Evolutionary conservation across 352 stramenopile species (phyloP), one percentile per base, ranked within the genome.

Genomic region (Phytophthora podocarpi): DNA sequence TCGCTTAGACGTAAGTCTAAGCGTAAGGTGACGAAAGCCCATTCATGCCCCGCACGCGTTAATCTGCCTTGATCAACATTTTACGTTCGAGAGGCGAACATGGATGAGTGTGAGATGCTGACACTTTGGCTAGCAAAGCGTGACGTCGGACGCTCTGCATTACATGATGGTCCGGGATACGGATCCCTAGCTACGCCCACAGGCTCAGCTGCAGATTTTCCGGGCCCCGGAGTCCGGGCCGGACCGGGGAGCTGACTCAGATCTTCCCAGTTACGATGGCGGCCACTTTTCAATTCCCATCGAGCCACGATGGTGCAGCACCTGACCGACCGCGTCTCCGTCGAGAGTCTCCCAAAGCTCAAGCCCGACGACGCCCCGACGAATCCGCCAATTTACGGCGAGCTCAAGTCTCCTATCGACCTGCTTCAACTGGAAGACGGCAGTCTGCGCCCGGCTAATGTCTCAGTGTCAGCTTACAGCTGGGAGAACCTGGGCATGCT

Each of bases 401-500:
- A n/a, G n/a, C n/a, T n/a, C n/a, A n/a, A n/a, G n/a, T n/a, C n/a
- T n/a, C n/a, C n/a, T n/a, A n/a, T n/a, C n/a, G n/a, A n/a, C n/a
- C n/a, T n/a, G n/a, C n/a, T n/a, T n/a, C n/a, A n/a, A n/a, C n/a
- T n/a, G n/a, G n/a, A n/a, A n/a, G n/a, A n/a, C n/a, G n/a, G n/a
- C n/a, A n/a, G n/a, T n/a, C n/a, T n/a, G n/a, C n/a, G n/a, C n/a
- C n/a, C n/a, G n/a, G n/a, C n/a, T n/a, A n/a, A n/a, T n/a, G 51
- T 52, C 21, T 67, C 59, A 7, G 56, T 66, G 28, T 73, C 64
- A 1, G 50, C 49, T 13, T 69, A 63, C 46, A 68, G 46, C 37
- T 72, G 50, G 57, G 37, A 69, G 35, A 70, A 85, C 49, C 53
- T 83, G 6, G 74, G 74, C 3, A 63, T 86, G 32, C 11, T 79